Conservation (phyloP, 345 rosid species). For the Syzygium grande region DNA sequence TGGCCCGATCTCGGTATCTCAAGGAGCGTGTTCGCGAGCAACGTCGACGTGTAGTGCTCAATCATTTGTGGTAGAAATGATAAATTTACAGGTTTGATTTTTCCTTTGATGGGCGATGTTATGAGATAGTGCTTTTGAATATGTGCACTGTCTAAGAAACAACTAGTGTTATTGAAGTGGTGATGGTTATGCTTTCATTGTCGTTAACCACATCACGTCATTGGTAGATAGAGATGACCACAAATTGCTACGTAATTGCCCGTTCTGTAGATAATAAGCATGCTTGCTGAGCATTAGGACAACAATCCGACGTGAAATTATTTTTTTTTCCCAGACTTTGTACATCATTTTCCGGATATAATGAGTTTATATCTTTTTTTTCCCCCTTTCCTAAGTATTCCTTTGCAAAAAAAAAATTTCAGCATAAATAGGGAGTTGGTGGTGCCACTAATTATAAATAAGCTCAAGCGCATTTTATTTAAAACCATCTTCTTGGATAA, state of each 20-base stretch:
- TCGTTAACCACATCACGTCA: neutral
- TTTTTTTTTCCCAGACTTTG: neutral
- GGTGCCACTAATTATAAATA: neutral
- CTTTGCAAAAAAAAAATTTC: neutral
- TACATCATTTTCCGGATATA: neutral
- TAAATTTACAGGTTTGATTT: neutral
- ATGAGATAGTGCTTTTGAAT: neutral
- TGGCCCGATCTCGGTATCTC: neutral
- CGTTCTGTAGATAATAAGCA: no score
- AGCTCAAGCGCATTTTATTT: neutral
- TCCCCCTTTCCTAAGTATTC: neutral
- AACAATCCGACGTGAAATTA: rapidly evolving
- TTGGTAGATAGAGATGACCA: neutral
- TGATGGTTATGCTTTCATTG: neutral
- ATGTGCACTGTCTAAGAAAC: neutral
- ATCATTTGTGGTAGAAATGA: neutral
- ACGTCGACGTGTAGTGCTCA: neutral
- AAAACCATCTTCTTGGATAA: neutral
- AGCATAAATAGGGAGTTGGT: neutral
- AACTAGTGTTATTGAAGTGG: neutral
- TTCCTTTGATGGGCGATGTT: neutral
- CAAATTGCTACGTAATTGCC: neutral
- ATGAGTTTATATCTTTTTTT: neutral
- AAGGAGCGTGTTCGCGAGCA: neutral
- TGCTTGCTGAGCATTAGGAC: no score